phyloP scores from a whole-genome alignment of 2,329 filamentous ascomycete genomes.

The Acephala macrosclerotiorum region DNA sequence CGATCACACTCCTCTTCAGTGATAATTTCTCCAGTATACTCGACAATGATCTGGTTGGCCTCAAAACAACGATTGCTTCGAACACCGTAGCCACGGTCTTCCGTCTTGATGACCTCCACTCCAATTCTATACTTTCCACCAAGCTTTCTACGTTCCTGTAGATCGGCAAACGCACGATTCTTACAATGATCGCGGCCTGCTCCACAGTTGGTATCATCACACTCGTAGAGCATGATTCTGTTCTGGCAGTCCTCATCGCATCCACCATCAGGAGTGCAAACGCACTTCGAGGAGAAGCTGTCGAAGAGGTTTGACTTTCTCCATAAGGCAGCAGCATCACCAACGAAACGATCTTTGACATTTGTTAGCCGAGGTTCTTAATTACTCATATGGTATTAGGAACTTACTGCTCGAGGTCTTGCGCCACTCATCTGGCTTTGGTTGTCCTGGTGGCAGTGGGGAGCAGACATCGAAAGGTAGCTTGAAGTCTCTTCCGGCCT shows the following conservation, averaged over 20 bases:
- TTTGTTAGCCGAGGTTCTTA: background rate
- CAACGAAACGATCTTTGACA: conserved; percentile 82
- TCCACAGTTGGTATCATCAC: conserved; percentile 88
- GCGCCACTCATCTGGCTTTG: conserved; percentile 92
- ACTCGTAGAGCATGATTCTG: conserved; percentile 96
- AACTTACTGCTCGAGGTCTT: conserved; percentile 88
- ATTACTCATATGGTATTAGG: background rate
- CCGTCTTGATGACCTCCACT: conserved; percentile 93
- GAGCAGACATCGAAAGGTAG: conserved; percentile 91
- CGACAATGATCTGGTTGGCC: conserved; percentile 94
- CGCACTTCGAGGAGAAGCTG: conserved; percentile 78
- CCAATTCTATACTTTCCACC: conserved; percentile 91
- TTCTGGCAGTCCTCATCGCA: conserved; percentile 94
- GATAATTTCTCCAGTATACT: conserved; percentile 98
- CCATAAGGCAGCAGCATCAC: conserved; percentile 82
- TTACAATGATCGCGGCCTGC: conserved; percentile 76
- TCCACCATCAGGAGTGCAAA: conserved; percentile 78
- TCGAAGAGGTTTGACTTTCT: conserved; percentile 79
- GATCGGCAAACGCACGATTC: conserved; percentile 86
- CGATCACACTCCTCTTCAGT: conserved; percentile 92
- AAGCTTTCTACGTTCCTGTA: conserved; percentile 76
- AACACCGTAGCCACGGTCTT: conserved; percentile 88
- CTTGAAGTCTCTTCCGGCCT: conserved; percentile 82
- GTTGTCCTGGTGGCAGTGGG: conserved; percentile 83
- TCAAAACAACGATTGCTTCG: conserved; percentile 88